Evolutionary conservation across 2,329 filamentous ascomycete genomes (phyloP), one percentile per base, ranked within the genome.

Genomic region (Epichloe coenophiala): DNA sequence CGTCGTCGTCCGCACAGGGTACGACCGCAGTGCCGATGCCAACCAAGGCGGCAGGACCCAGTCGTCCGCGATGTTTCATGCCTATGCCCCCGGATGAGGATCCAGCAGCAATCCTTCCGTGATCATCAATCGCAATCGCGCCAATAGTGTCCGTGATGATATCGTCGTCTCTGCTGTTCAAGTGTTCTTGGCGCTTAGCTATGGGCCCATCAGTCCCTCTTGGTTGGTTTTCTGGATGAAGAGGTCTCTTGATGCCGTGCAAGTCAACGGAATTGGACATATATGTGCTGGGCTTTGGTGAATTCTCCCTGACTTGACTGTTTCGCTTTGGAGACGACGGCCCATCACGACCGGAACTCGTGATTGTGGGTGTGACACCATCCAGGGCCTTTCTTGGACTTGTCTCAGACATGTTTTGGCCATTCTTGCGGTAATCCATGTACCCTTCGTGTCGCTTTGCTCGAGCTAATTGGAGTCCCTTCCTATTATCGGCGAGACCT

Each of bases 51-150:
- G 93, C 94, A 35, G 93, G 93, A 0, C 93, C 94, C 55, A 95
- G 78, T 37, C 93, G 84, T 5, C 93, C 94, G 53, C 82, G 81
- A 65, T 95, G 90, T 64, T 98, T 98, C 91, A 98, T 96, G 31
- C 93, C 91, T 63, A 98, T 98, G 1, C 93, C 93, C 5, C 93
- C 93, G 15, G 94, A 98, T 2, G 93, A 98, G 2, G 93, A 95
- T 15, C 86, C 93, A 4, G 91, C 93, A 4, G 94, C 91, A 62
- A 98, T 95, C 52, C 85, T 84, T 15, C 93, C 93, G 58, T 77
- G 79, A 47, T 78, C 77, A 61, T 98, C 93, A 55, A 98, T 83
- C 11, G 89, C 93, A 61, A 98, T 95, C 31, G 90, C 93, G 43
- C 94, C 93, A 53, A 98, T 89, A 12, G 93, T 98, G 70, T 98